These are phyloP conservation scores for Barbatosphaeria neglecta DNA, from an alignment of 495 filamentous ascomycete genomes.

Conservation along the genomic window DNA sequence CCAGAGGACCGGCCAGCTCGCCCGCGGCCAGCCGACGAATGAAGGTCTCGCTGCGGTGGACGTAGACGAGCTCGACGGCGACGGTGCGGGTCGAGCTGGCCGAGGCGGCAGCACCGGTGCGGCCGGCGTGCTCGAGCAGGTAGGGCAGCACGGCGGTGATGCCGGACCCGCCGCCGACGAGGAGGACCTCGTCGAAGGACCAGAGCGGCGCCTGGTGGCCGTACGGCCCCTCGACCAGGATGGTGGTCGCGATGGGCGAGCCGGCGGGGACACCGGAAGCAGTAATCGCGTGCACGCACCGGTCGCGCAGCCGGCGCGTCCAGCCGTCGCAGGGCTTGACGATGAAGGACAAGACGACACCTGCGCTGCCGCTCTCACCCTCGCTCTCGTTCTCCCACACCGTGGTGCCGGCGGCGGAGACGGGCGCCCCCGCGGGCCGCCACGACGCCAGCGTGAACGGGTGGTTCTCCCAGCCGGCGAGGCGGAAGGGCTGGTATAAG, in stretches of 20 bases:
- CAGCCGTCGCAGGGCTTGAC: slow-evolving; percentile 33
- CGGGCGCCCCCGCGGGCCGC: neutral
- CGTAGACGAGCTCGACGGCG: slow-evolving; percentile 31
- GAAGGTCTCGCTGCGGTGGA: slow-evolving; percentile 18
- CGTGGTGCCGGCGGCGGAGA: neutral
- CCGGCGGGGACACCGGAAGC: slow-evolving; percentile 1
- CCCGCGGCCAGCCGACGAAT: neutral
- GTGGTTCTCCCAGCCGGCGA: slow-evolving; percentile 46
- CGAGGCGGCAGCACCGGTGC: neutral
- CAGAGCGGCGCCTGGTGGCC: slow-evolving; percentile 37
- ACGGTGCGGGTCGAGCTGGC: slow-evolving; percentile 1
- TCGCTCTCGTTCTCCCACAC: no score
- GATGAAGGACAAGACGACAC: slow-evolving; percentile 5
- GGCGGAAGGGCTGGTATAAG: slow-evolving; percentile 38
- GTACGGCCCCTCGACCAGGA: slow-evolving; percentile 48
- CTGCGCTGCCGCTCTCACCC: neutral
- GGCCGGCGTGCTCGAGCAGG: slow-evolving; percentile 27
- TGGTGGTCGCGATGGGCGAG: no score
- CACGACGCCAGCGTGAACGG: slow-evolving; percentile 43
- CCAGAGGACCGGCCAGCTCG: neutral
- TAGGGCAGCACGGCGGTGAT: slow-evolving; percentile 45
- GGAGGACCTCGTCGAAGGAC: slow-evolving; percentile 37
- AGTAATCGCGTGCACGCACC: slow-evolving; percentile 6
- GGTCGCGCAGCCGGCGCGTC: slow-evolving; percentile 31
- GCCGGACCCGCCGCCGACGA: slow-evolving; percentile 51